Conservation (phyloP, 2,329 filamentous ascomycete genomes). For the Colletotrichum sp. region DNA sequence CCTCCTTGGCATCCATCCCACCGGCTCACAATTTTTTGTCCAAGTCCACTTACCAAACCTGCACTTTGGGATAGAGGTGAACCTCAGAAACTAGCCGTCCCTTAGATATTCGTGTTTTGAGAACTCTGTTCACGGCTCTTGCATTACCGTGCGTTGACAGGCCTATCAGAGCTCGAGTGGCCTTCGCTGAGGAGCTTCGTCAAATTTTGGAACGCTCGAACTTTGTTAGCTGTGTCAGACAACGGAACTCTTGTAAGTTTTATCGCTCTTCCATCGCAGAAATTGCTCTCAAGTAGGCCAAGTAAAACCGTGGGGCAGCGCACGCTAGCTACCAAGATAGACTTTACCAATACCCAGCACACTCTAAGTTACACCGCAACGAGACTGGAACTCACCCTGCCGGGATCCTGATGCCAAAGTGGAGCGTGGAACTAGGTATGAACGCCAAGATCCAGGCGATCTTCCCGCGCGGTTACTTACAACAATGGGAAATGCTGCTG, state of each 20-base stretch:
- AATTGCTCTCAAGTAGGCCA: not conserved
- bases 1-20: not conserved
- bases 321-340: not conserved
- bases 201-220: not conserved
- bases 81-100: not conserved
- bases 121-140: not conserved
- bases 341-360: accelerated
- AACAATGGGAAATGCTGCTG: not conserved
- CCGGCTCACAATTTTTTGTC: not conserved
- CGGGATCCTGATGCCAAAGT: not conserved
- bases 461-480: not conserved
- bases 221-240: accelerated
- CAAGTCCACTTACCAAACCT: not conserved
- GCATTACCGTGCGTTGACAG: not conserved
- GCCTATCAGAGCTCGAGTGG: not conserved
- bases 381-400: not conserved
- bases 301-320: not conserved
- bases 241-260: not conserved
- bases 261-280: not conserved
- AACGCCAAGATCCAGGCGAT: not conserved
- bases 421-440: not conserved
- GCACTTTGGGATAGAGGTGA: not conserved
- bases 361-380: not conserved
- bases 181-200: not conserved
- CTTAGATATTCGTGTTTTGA: not conserved